Base-by-base conservation (phyloP, 106 monocot genomes). In the Allium fistulosum region DNA sequence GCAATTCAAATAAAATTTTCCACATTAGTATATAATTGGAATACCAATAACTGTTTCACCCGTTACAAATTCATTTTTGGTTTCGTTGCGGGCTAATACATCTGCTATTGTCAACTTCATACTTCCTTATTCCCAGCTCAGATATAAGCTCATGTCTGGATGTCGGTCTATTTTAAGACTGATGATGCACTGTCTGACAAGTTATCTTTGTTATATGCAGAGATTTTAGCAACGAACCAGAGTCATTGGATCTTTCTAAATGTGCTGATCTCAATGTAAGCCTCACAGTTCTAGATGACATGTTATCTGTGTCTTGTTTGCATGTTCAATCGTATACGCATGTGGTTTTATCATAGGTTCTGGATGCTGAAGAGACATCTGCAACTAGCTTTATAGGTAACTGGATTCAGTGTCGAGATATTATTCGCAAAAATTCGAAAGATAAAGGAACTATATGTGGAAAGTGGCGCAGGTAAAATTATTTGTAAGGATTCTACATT, bases 331-430 rank as follows among this genome's bases (percentile, higher is more conserved):
- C n/a, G 10, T 65, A 9, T 17, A 26, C 9, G 51, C 47, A 49
- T 49, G 50, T 51, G 14, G 15, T 57, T 47, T 56, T 17, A 27
- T 57, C 18, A 9, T 53, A 72, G 71, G 51, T 7, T 37, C 22
- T 50, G 71, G 46, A 66, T 67, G 59, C 13, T 72, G 50, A 67
- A 17, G 48, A 66, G n/a, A 46, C 65, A 53, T 59, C 69, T 15
- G 59, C 64, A 65, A 49, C 56, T 48, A 71, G 16, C 48, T 71
- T 67, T 18, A 64, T 78, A 66, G 59, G 77, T 72, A 78, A 78
- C 60, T 78, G 77, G 77, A 53, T 78, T 66, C 77, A 78, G 48
- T 78, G 77, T 67, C 65, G 66, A 51, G 72, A 59, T 11, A 66
- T 78, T 37, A 66, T 61, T 11, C 57, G 53, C 66, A 72, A 61